Evolutionary conservation across 345 rosid genomes (phyloP), one percentile per base, ranked within the genome.

Genomic region (Brassica carinata): DNA sequence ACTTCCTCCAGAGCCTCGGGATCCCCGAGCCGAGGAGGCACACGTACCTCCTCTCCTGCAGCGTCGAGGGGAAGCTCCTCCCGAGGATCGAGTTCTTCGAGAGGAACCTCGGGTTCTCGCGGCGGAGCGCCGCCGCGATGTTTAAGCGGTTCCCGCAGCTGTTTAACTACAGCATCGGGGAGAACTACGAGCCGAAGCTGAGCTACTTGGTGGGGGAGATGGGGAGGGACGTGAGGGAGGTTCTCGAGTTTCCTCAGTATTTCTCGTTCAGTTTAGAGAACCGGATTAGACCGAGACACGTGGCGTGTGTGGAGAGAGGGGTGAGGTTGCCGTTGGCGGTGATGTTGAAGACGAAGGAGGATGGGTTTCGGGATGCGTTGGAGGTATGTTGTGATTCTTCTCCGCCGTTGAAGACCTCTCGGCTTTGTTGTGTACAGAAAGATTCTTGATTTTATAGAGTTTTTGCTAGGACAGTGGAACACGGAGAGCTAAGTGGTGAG

Each of bases 221-320:
- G 97, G 92, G 90, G 65, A 89, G 97, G 84, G 93, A 89, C 70
- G 88, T 88, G 87, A 94, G 87, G 77, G 98, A 92, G 51, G 31
- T 94, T 71, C 85, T 71, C 55, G 91, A 90, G 81, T 94, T 94
- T 70, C 97, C 97, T 0, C 97, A 91, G 77, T 94, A 91, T 77
- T 94, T 90, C 69, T 92, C 97, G 0, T 92, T 89, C 81, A 91
- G 98, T 69, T 88, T 94, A 70, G 95, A 89, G 83, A 91, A 91
- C 72, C 89, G 97, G 85, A 91, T 92, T 9, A 90, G 89, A 83
- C 97, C 92, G 33, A 85, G 98, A 64, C 97, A 92, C 68, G 88
- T 85, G 67, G 81, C 80, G 71, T 92, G 98, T 84, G 87, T 83
- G 5, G 98, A 79, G 79, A 88, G 85, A 76, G 91, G 94, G 14